A percentile compares a stretch with the other conserved stretches of the same genome.
phyloP scores from a whole-genome alignment of 257 asterid genomes.

The Rhazya stricta region DNA sequence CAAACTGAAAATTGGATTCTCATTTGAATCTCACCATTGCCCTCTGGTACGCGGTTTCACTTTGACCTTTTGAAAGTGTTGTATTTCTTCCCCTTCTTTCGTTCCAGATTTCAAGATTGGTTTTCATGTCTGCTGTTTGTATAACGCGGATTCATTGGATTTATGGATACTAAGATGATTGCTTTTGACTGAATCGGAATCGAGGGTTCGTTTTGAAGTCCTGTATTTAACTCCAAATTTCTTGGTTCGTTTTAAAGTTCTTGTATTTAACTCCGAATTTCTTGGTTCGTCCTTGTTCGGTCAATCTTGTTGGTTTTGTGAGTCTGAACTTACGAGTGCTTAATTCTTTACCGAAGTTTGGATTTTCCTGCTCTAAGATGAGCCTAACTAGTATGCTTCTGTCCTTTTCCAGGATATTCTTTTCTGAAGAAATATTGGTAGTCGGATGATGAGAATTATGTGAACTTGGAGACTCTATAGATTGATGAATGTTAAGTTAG shows the following conservation, averaged over 20 bases:
- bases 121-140: background rate
- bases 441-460: background rate
- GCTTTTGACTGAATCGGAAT: background rate
- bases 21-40: background rate
- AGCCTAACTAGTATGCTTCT: background rate
- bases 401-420: slow-evolving; percentile 10
- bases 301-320: background rate
- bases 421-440: background rate
- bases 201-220: background rate
- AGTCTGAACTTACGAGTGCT: background rate
- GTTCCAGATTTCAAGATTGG: background rate
- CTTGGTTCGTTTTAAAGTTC: background rate
- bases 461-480: background rate
- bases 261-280: background rate
- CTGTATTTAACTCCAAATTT: slow-evolving; percentile 1
- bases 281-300: background rate
- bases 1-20: background rate
- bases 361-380: background rate
- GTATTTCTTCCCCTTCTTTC: background rate
- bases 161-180: background rate
- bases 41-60: slow-evolving; percentile 1
- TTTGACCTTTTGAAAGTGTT: too few relatives aligned
- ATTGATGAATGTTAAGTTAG: background rate
- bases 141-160: background rate
- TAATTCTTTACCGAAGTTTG: background rate